Conservation (phyloP, 345 rosid genomes). For the Corchorus capsularis region DNA sequence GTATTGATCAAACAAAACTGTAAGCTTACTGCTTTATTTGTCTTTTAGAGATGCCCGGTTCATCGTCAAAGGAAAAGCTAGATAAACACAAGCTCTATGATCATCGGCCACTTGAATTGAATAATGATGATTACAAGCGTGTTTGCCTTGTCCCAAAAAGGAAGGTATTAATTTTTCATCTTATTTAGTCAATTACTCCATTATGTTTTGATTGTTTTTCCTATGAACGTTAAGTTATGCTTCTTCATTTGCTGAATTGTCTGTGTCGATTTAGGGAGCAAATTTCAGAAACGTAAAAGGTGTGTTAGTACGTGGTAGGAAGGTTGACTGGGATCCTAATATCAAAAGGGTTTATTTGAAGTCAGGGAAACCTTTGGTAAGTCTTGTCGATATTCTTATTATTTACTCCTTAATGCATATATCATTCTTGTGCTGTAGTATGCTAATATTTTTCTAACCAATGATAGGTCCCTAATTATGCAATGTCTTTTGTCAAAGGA, state of each 20-base stretch:
- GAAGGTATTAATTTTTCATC: constrained; percentile 36
- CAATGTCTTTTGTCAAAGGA: constrained; percentile 40
- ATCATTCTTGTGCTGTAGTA: too few species aligned
- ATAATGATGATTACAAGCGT: constrained; percentile 50
- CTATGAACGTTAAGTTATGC: background rate
- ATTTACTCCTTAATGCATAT: background rate
- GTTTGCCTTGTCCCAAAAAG: constrained; percentile 51
- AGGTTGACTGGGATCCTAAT: constrained; percentile 19
- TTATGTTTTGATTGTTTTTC: background rate
- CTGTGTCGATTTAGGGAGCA: constrained; percentile 6
- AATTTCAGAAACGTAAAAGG: constrained; percentile 25
- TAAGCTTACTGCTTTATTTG: background rate
- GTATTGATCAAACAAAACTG: background rate
- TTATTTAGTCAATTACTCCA: background rate
- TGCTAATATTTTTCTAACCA: background rate
- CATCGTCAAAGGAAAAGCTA: background rate
- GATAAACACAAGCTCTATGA: constrained; percentile 35
- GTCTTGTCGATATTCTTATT: background rate
- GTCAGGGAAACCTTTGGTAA: constrained; percentile 25
- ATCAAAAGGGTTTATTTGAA: constrained; percentile 15
- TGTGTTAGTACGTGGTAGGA: background rate
- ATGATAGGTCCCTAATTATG: constrained; percentile 53
- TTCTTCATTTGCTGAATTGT: background rate
- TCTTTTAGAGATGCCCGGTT: constrained; percentile 27
- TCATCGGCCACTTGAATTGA: constrained; percentile 48